Base-by-base conservation (phyloP, 2,329 filamentous ascomycete species). In the Xylariaceae sp. region DNA sequence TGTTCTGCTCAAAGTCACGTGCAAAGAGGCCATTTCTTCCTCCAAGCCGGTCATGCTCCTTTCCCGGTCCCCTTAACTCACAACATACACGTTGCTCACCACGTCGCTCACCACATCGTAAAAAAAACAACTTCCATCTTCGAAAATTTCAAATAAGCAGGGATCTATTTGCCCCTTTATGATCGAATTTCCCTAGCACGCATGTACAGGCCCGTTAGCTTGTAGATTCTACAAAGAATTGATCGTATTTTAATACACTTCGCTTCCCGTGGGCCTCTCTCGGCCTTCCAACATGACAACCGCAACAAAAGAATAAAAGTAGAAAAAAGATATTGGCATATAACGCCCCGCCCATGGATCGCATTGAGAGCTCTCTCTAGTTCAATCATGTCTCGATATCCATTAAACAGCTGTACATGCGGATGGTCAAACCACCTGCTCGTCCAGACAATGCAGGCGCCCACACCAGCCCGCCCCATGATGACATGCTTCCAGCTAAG, bases 321-420 rank as follows among this genome's bases (percentile, higher is more conserved):
- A 49, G 55, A 55, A 50, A 40, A 58, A 55, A 37, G 54, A 49
- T 53, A 56, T 48, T 45, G 54, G 51, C 45, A 46, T 50, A 35
- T 53, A 62, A 57, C 58, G 56, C 58, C 64, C 62, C 58, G 32
- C 60, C 62, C 62, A 56, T 64, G 58, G 53, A 59, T 59, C 61
- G 55, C 55, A 54, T 19, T 56, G 55, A 61, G 56, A 55, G 56
- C 58, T 60, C 58, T 67, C 58, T 67, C 62, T 66, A 66, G 62
- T 67, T 66, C 62, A 65, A 66, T 65, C 63, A 62, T 66, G 62
- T 59, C 62, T 62, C 52, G 59, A 62, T 67, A 67, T 67, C 64
- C 65, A 66, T 65, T 65, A 63, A 63, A 55, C 47, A 54, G 49
- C 44, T 54, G 54, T 61, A 56, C 56, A 56, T 45, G 53, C 45